Percentiles rank a stretch among this genome's conserved stretches.
Conservation (phyloP, 108 stramenopile genomes). For the Mediolabrus comicus region DNA sequence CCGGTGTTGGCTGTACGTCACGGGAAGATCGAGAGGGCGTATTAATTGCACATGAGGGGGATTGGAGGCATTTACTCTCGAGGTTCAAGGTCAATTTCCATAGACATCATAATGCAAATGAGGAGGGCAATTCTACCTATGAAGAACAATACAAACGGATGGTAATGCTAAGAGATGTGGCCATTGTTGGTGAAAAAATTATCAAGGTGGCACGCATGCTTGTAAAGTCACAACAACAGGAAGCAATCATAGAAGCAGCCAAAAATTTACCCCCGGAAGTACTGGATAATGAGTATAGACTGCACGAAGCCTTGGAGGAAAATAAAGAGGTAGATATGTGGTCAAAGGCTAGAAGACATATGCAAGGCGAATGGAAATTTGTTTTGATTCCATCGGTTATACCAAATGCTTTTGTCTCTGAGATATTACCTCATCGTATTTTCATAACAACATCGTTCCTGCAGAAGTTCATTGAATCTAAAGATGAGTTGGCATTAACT, state of each 20-base stretch:
- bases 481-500: slow-evolving; percentile 83
- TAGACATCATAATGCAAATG: background rate
- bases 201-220: slow-evolving; percentile 76
- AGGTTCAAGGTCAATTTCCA: slow-evolving; percentile 14
- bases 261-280: slow-evolving; percentile 31
- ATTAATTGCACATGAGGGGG: slow-evolving; percentile 43
- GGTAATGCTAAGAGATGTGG: slow-evolving; percentile 37
- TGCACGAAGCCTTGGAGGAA: slow-evolving; percentile 29
- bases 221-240: slow-evolving; percentile 57
- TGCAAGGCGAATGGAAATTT: slow-evolving; percentile 53
- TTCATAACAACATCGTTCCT: slow-evolving; percentile 82
- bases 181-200: slow-evolving; percentile 62
- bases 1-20: slow-evolving; percentile 41
- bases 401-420: slow-evolving; percentile 87
- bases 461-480: slow-evolving; percentile 59
- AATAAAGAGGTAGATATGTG: slow-evolving; percentile 35
- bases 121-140: slow-evolving; percentile 3
- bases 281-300: slow-evolving; percentile 25
- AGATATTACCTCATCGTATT: slow-evolving; percentile 80
- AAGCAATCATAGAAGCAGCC: slow-evolving; percentile 41
- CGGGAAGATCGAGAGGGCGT: slow-evolving; percentile 25
- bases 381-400: slow-evolving; percentile 54
- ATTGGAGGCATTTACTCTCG: slow-evolving; percentile 25
- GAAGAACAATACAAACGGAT: slow-evolving; percentile 16
- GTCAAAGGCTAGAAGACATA: slow-evolving; percentile 36